A percentile compares a stretch with the other conserved stretches of the same genome.
Conservation (phyloP, 1,284 basidiomycete genomes). For the Calocybe gambosa region DNA sequence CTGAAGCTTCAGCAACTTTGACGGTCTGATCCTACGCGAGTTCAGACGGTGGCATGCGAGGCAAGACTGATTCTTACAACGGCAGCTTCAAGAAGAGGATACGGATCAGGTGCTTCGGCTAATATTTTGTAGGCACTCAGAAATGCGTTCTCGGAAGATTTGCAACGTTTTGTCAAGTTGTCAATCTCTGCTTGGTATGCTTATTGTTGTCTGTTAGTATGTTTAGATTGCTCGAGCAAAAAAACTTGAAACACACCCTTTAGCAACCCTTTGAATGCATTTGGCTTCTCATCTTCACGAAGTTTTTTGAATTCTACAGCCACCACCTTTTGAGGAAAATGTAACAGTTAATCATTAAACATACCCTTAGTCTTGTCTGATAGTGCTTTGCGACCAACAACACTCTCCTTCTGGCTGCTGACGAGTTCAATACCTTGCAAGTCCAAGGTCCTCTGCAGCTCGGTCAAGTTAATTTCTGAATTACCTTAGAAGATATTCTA, state of each 20-base stretch:
- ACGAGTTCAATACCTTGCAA: slow-evolving; percentile 88
- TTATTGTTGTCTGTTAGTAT: slow-evolving; percentile 23
- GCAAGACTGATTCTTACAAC: slow-evolving; percentile 48
- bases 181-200: slow-evolving; percentile 98
- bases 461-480: slow-evolving; percentile 81
- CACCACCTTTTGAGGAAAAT: slow-evolving; percentile 1
- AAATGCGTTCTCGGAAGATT: slow-evolving; percentile 90
- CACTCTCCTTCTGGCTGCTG: slow-evolving; percentile 96
- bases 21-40: slow-evolving; percentile 75
- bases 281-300: slow-evolving; percentile 79
- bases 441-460: slow-evolving; percentile 91
- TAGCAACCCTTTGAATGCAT: slow-evolving; percentile 80
- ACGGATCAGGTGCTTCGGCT: slow-evolving; percentile 93
- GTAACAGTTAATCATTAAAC: slow-evolving; percentile 10
- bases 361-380: slow-evolving; percentile 91
- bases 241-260: slow-evolving; percentile 50
- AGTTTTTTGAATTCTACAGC: slow-evolving; percentile 87
- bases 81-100: slow-evolving; percentile 89
- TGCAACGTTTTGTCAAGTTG: slow-evolving; percentile 86
- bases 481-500: neutral
- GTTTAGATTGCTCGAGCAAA: neutral
- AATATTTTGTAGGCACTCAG: slow-evolving; percentile 90
- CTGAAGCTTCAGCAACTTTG: slow-evolving; percentile 73
- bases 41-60: neutral
- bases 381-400: slow-evolving; percentile 87